Evolutionary conservation across 768 basidiomycete genomes (phyloP), one percentile per base, ranked within the genome.

Genomic region (Termitomyces bulborhizus): DNA sequence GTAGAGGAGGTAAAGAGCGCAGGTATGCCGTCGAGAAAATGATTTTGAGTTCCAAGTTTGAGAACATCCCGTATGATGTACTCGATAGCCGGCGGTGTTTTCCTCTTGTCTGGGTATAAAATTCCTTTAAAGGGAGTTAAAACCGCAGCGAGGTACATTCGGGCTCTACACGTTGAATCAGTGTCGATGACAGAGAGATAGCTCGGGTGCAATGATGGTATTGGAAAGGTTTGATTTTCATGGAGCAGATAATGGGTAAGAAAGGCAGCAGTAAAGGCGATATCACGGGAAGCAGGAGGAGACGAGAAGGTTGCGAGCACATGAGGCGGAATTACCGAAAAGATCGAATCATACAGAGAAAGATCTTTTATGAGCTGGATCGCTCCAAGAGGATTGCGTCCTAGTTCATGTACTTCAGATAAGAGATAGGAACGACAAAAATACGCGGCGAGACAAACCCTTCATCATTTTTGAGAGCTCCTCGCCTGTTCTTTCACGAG

Each of bases 381-480:
- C 9, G 94, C 78, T 31, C 76, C 78, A 4, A 90, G 67, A 0
- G 97, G 93, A 65, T 92, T 80, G 9, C 75, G 79, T 21, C 86
- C 94, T 95, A 56, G 21, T 59, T 11, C 49, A 24, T 54, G 44
- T 53, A 26, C 36, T 16, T 36, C 7, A 45, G 55, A 27, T 37
- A 11, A 29, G 13, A 45, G 55, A 27, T 37, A 11, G 32, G 13
- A 29, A 51, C 51, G 42, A 47, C 21, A n/a, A 9, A 26, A 46
- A 41, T 50, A 27, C 36, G 6, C 3, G 45, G 53, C 49, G 31
- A 57, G 11, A 40, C 31, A n/a, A 50, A 87, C 96, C 87, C 75
- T 85, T 85, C 66, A 98, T 78, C 90, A 98, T 98, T 68, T 98
- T 99, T 58, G 88, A 82, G 13, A 98, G 64, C 69, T 99, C 97